phyloP scores from a whole-genome alignment of 345 rosid genomes.

The Hibiscus mutabilis region DNA sequence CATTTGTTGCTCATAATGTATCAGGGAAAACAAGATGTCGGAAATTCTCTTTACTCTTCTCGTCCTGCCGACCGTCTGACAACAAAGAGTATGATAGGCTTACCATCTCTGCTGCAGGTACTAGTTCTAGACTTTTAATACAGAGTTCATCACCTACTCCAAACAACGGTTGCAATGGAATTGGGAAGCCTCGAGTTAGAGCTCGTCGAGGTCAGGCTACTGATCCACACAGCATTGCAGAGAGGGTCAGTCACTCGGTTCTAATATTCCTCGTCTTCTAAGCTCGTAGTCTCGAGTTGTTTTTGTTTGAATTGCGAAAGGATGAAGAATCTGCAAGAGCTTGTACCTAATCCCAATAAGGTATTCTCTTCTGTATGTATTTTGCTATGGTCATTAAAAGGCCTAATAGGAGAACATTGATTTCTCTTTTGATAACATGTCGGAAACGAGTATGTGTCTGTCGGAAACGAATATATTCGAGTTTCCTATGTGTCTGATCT shows the following conservation, averaged over 20 bases:
- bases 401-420: background rate
- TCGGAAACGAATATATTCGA: background rate
- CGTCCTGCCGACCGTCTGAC: conserved; percentile 9
- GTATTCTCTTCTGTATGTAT: conserved; percentile 15
- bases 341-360: conserved; percentile 57
- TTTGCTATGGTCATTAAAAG: background rate
- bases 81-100: conserved; percentile 4
- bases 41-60: conserved; percentile 18
- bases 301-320: conserved; percentile 39
- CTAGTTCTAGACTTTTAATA: background rate
- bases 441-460: background rate
- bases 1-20: background rate
- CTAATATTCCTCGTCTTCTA: background rate
- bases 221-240: conserved; percentile 66
- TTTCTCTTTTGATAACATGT: background rate
- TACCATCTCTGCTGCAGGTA: conserved; percentile 25
- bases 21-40: conserved; percentile 31
- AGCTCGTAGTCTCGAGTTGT: background rate
- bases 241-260: conserved; percentile 30
- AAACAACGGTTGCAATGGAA: conserved; percentile 19
- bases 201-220: conserved; percentile 72
- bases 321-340: conserved; percentile 59
- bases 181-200: conserved; percentile 40
- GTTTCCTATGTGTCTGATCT: background rate
- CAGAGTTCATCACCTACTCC: conserved; percentile 25